Base-by-base conservation (phyloP, 176 grass and related monocot genomes). In the Phragmites australis region DNA sequence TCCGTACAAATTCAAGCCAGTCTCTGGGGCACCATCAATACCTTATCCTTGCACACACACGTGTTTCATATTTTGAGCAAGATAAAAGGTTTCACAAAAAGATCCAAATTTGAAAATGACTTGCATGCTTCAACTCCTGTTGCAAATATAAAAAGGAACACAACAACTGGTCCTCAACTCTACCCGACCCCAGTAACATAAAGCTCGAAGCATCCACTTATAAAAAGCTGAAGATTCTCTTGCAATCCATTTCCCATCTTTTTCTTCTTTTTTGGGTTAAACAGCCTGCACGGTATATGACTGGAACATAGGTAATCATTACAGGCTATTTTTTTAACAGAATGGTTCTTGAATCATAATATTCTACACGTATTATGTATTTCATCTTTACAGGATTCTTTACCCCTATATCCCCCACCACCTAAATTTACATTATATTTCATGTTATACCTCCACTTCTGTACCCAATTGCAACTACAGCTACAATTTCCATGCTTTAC, bases 331-430 rank as follows among this genome's bases (percentile, higher is more conserved):
- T 42, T 90, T 88, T 86, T 93, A 84, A 82, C 85, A 83, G 45
- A 23, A 80, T 52, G 31, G 52, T 69, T 51, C 77, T 83, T 60
- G 80, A 75, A 77, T 88, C 79, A 86, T 64, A 84, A 79, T 21
- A 81, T 83, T 92, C 87, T 92, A 96, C 90, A 90, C 11, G 82
- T 86, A 88, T 83, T 70, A 83, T 75, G 71, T 70, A 81, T 84
- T 77, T 60, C 85, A 97, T 89, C 83, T 97, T 97, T 93, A 93
- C 93, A 91, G 73, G 70, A 96, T 90, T 82, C 68, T 91, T 91
- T 87, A 86, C 82, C 83, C 69, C 83, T 90, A 78, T 85, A 46
- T 74, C 27, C 77, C 80, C 79, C 63, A 59, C 23, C 56, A 51
- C 59, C 84, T 89, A 89, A 84, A 87, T 48, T 85, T 87, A 81